Percentiles rank a stretch among this genome's conserved stretches.
phyloP scores from a whole-genome alignment of 306 rosid genomes.

The Prosopis cineraria region DNA sequence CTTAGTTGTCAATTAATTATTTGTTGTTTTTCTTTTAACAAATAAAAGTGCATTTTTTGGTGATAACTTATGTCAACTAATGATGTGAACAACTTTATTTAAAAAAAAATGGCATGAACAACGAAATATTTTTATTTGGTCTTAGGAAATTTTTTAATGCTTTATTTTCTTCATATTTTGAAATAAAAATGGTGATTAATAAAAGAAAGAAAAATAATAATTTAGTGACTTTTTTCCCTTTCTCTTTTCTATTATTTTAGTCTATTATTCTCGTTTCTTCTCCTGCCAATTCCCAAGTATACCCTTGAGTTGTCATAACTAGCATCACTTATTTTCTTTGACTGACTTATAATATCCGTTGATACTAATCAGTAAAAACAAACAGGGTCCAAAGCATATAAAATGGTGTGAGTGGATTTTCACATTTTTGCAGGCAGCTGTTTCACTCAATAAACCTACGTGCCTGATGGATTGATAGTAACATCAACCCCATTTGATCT shows the following conservation, averaged over 20 bases:
- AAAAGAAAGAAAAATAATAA: not conserved
- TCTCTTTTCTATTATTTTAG: not conserved
- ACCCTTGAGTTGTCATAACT: not conserved
- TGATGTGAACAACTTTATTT: no score
- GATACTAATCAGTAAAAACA: not conserved
- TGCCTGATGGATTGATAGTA: slow-evolving; percentile 3
- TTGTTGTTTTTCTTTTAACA: not conserved
- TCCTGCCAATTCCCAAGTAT: not conserved
- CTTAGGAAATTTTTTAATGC: not conserved
- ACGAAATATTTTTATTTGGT: no score
- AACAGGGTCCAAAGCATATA: not conserved
- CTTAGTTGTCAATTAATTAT: no score
- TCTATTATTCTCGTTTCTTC: not conserved
- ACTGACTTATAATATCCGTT: not conserved
- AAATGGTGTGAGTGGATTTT: slow-evolving; percentile 3
- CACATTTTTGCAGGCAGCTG: slow-evolving; percentile 23
- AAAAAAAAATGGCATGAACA: not conserved
- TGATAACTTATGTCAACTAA: no score
- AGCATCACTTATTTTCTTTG: not conserved
- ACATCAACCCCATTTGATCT: slow-evolving; percentile 6
- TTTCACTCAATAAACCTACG: not conserved
- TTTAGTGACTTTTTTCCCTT: not conserved
- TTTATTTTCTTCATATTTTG: not conserved
- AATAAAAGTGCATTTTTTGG: not conserved
- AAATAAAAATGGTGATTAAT: not conserved